Conservation (phyloP, 2,329 filamentous ascomycete species). For the Colletotrichum sp. region DNA sequence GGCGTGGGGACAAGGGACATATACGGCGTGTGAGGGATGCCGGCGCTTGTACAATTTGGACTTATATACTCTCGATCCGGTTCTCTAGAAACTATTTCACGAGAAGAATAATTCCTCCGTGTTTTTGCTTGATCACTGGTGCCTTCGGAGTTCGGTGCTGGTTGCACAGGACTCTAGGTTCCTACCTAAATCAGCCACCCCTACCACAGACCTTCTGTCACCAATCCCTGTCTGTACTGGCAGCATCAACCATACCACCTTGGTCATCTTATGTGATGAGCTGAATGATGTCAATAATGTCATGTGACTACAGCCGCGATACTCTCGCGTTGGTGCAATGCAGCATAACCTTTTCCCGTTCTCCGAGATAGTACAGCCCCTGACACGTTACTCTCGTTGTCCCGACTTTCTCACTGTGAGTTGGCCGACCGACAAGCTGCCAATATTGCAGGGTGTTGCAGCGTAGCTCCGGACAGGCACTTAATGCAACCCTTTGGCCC, state of each 20-base stretch:
- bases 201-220: not conserved
- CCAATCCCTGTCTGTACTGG: not conserved
- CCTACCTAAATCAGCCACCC: not conserved
- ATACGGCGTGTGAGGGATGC: rapidly evolving
- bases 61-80: not conserved
- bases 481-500: not conserved
- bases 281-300: not conserved
- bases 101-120: not conserved
- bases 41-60: not conserved
- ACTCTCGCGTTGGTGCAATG: not conserved
- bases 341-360: not conserved
- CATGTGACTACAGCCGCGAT: not conserved
- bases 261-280: not conserved
- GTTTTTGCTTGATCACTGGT: rapidly evolving
- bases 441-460: not conserved
- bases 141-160: not conserved
- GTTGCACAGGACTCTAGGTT: not conserved
- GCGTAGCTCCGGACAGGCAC: not conserved
- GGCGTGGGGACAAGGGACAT: not conserved
- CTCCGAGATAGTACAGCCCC: rapidly evolving
- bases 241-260: not conserved
- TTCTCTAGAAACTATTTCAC: rapidly evolving
- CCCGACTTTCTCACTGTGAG: not conserved
- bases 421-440: not conserved
- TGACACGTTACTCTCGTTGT: rapidly evolving